Evolutionary conservation across 441 rosid genomes (phyloP), one percentile per base, ranked within the genome.

Genomic region (Theobroma grandiflorum): DNA sequence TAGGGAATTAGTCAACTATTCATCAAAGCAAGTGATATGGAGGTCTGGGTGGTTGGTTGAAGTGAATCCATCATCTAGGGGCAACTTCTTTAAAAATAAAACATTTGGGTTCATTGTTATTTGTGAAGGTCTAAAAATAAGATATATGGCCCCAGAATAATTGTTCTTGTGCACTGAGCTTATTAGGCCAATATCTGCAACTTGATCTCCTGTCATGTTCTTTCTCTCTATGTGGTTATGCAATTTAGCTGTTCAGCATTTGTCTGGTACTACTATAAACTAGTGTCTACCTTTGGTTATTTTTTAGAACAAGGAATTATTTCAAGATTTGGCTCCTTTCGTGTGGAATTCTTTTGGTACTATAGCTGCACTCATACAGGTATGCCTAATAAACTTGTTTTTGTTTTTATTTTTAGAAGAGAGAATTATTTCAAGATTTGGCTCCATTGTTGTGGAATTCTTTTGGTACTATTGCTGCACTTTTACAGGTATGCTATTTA

Each of bases 401-500:
- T 78, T 77, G 82, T 78, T 78, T 78, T 43, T 42, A 8, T 75
- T 76, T 81, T 77, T 78, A 83, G 84, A 84, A 82, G 80, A 84
- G 84, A 77, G 86, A 86, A 74, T 47, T 81, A 67, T 84, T 84
- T 87, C 81, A 79, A 78, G 85, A 82, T 82, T 79, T 87, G 87
- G 89, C 89, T 85, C 89, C 82, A 74, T 81, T 83, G 81, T 85
- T 86, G 88, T 90, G 83, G 89, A 86, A 81, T 72, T 82, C 85
- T 80, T 84, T 86, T 81, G 90, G 87, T 79, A 84, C 82, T 75
- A 82, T 88, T 91, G 86, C 94, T 83, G 94, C 93, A 75, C 88
- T 95, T 42, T 85, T 94, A 83, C 99, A 94, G 99, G 99, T 93
- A 88, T 85, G 88, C 76, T 42, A 74, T 82, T 74, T 79, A 80